Conservation (phyloP, 305 asterid genomes). For the Fraxinus latifolia region DNA sequence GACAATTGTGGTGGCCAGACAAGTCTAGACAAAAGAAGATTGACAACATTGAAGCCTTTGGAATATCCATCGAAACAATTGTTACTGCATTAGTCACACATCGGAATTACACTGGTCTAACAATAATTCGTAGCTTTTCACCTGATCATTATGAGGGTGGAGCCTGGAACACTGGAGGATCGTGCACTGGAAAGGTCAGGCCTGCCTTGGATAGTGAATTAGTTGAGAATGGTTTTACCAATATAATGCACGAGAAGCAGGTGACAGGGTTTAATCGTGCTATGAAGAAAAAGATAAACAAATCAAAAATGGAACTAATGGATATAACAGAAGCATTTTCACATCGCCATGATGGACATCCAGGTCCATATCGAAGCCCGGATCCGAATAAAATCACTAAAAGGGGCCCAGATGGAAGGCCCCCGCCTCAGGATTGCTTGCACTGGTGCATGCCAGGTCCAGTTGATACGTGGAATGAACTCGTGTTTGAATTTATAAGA, state of each 20-base stretch:
- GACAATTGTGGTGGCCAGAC: constrained; percentile 90
- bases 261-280: constrained; percentile 57
- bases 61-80: constrained; percentile 70
- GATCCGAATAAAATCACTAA: constrained; percentile 85
- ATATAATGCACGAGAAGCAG: constrained; percentile 86
- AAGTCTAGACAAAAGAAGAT: constrained; percentile 51
- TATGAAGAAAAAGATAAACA: constrained; percentile 53
- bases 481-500: constrained; percentile 60
- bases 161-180: constrained; percentile 93
- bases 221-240: constrained; percentile 69
- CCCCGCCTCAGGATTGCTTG: constrained; percentile 96
- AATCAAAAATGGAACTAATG: constrained; percentile 62
- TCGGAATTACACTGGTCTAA: constrained; percentile 73
- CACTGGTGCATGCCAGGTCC: constrained; percentile 99
- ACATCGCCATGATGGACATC: constrained; percentile 93
- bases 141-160: constrained; percentile 97
- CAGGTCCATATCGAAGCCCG: constrained; percentile 82
- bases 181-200: constrained; percentile 74
- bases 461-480: constrained; percentile 93
- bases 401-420: constrained; percentile 79
- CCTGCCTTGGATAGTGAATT: constrained; percentile 58
- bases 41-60: constrained; percentile 69
- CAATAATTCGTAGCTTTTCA: constrained; percentile 77
- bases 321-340: constrained; percentile 71
- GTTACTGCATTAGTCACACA: constrained; percentile 66